Percentiles rank a stretch among this genome's conserved stretches.
These are phyloP conservation scores for Wickerhamomyces chambardii DNA, from an alignment of 805 yeast genomes.

Conservation along the genomic window DNA sequence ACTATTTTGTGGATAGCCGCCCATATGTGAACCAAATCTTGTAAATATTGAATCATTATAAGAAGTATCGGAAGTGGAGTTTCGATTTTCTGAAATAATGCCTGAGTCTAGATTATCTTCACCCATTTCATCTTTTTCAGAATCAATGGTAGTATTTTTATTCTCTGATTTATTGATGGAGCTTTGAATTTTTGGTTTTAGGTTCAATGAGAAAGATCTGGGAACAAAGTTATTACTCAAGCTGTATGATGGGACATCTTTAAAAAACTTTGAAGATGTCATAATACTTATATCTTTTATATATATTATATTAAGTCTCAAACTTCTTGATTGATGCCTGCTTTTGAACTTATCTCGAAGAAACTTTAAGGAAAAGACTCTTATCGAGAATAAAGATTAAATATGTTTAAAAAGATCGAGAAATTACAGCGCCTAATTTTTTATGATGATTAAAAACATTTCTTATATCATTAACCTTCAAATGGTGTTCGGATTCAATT, in stretches of 20 bases:
- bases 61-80: slow-evolving; percentile 1
- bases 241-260: slow-evolving; percentile 11
- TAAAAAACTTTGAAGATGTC: slow-evolving; percentile 17
- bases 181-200: slow-evolving; percentile 2
- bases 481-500: too few species aligned
- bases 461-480: too few species aligned
- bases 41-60: slow-evolving; percentile 1
- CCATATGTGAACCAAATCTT: slow-evolving; percentile 1
- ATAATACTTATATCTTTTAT: too few species aligned
- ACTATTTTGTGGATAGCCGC: not conserved
- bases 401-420: too few species aligned
- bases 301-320: too few species aligned
- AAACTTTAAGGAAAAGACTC: too few species aligned
- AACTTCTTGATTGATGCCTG: too few species aligned
- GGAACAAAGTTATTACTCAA: slow-evolving; percentile 14
- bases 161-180: not conserved
- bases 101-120: not conserved
- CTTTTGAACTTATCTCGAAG: too few species aligned
- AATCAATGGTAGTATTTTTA: not conserved
- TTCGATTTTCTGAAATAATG: too few species aligned
- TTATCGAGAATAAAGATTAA: too few species aligned
- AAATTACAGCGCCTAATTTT: too few species aligned
- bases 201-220: slow-evolving; percentile 11
- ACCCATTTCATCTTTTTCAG: not conserved
- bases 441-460: too few species aligned